Base-by-base conservation (phyloP, 1,284 basidiomycete species). In the Porodaedalea pini region DNA sequence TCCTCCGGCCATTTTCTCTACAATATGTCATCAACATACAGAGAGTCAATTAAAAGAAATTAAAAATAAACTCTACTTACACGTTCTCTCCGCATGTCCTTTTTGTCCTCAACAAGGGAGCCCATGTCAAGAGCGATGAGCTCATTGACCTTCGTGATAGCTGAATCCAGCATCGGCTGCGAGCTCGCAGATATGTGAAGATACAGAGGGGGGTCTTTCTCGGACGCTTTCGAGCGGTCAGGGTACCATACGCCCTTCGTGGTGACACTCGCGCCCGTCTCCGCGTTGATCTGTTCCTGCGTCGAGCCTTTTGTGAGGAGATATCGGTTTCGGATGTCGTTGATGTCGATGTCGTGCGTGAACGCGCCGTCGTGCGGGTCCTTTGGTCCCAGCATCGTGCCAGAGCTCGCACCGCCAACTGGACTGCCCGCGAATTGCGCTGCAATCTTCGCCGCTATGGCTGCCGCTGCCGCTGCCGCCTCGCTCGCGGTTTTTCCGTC, bases 201-300 rank as follows among this genome's bases (percentile, higher is more conserved):
- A 73, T 95, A 98, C 57, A 99, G 76, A 11, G 97, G 92, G 29
- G 94, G 94, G 68, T 98, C 95, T 71, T 83, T 92, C 66, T 92
- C 92, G 5, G 89, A 90, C 17, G 94, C 92, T 71, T 89, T 95
- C 54, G 81, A 76, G 61, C 91, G 81, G 75, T 97, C 94, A 0
- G 94, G 94, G 66, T 94, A 93, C 94, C 94, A 98, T 11, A 87
- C 79, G 40, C 94, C 94, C 75, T 94, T 94, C 37, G 94, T 97
- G 61, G 88, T 86, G 44, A 97, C 88, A 1, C 88, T 89, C 10
- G 90, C 92, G 48, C 93, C 94, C 0, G 94, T 96, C 59, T 95
- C 88, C 54, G 91, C 88, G 61, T 92, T 78, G 64, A 98, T 92
- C 79, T 96, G 87, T 61, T 88, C 78, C 70, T 98, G 96, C 1